Conservation (phyloP, 164 flowering plant genomes). For the Chimonanthus praecox region DNA sequence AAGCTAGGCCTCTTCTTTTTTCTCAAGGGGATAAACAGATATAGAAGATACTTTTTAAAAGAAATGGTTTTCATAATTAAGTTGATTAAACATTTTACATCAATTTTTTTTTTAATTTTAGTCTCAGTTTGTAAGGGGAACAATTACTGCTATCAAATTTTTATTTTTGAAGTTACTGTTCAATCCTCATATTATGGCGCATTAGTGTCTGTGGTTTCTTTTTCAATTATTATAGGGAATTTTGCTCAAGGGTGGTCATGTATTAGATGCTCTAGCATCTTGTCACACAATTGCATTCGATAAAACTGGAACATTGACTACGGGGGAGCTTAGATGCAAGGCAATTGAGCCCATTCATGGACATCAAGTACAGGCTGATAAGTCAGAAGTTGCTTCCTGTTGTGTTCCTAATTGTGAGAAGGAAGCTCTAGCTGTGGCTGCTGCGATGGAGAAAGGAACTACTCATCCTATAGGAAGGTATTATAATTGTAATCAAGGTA, state of each 20-base stretch:
- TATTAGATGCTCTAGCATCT: conserved; percentile 87
- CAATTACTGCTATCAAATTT: not conserved
- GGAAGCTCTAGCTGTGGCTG: conserved; percentile 98
- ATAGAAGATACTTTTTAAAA: too few species aligned
- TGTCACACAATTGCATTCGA: conserved; percentile 94
- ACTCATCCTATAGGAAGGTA: conserved; percentile 99
- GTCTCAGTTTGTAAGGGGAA: too few species aligned
- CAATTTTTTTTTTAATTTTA: too few species aligned
- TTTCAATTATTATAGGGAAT: conserved; percentile 56
- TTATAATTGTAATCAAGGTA: not conserved
- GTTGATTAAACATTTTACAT: too few species aligned
- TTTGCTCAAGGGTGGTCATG: conserved; percentile 94
- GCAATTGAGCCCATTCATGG: conserved; percentile 96
- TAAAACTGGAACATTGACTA: conserved; percentile 97
- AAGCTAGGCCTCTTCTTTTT: too few species aligned
- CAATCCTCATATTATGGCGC: not conserved
- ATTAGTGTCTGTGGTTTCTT: not conserved
- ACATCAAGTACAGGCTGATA: conserved; percentile 31
- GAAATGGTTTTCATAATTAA: too few species aligned
- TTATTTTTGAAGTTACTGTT: not conserved
- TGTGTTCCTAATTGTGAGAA: conserved; percentile 90
- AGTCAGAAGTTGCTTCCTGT: conserved; percentile 38
- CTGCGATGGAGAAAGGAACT: conserved; percentile 99
- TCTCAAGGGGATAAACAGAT: too few species aligned
- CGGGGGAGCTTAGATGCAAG: conserved; percentile 83